Percentiles rank a stretch among this genome's conserved stretches.
Conservation (phyloP, 2,329 filamentous ascomycete species). For the Lasiodiplodia sp. region DNA sequence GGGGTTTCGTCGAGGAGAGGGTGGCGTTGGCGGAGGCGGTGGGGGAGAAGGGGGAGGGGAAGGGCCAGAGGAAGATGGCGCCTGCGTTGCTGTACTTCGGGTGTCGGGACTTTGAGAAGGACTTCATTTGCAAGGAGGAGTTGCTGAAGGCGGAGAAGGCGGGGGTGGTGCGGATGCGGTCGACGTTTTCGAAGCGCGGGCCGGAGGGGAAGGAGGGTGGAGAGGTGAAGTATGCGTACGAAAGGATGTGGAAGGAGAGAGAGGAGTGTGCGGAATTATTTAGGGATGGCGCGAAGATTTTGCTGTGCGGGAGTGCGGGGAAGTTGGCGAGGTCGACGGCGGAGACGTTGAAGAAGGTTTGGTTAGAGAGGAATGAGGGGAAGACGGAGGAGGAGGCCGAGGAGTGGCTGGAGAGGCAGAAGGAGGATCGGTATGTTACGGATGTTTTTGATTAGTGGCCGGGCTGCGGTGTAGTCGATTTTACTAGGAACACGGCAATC, state of each 20-base stretch:
- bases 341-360: constrained; percentile 40
- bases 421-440: constrained; percentile 47
- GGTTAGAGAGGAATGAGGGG: constrained; percentile 33
- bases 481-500: too few relatives aligned
- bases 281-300: constrained; percentile 60
- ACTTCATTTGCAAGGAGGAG: constrained; percentile 67
- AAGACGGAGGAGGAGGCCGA: constrained; percentile 44
- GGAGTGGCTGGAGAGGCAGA: constrained; percentile 46
- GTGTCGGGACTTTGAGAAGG: constrained; percentile 61
- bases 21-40: constrained; percentile 29
- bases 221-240: constrained; percentile 54
- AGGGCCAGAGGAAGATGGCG: constrained; percentile 47
- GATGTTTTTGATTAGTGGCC: constrained; percentile 44
- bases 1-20: constrained; percentile 44
- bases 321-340: constrained; percentile 49
- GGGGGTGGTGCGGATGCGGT: background rate
- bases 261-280: constrained; percentile 52
- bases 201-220: constrained; percentile 41
- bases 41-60: background rate
- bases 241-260: constrained; percentile 55
- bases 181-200: constrained; percentile 57
- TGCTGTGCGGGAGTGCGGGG: constrained; percentile 66
- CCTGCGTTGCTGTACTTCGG: constrained; percentile 69
- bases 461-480: too few relatives aligned
- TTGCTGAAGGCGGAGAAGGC: constrained; percentile 51